These are phyloP conservation scores for Phytophthora gonapodyides DNA, from an alignment of 352 stramenopile genomes.

Conservation along the genomic window DNA sequence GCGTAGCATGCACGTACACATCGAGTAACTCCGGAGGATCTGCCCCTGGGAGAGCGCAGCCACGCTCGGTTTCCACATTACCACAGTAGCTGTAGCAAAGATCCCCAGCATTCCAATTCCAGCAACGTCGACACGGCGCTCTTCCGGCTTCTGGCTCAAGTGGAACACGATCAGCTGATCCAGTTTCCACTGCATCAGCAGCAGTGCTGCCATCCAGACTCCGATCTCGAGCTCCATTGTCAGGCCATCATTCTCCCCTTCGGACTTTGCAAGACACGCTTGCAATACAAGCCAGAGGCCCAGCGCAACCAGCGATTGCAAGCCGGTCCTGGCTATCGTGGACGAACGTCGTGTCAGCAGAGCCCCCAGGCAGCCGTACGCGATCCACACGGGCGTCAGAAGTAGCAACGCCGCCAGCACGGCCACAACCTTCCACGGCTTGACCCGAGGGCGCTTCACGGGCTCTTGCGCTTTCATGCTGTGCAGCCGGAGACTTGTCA, in stretches of 20 bases:
- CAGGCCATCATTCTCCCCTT: neutral
- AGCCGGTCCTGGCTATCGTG: constrained; percentile 24
- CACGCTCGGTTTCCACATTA: constrained; percentile 12
- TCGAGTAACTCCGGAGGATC: constrained; percentile 29
- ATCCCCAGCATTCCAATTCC: constrained; percentile 12
- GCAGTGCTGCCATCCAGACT: constrained; percentile 35
- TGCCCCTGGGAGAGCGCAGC: constrained; percentile 39
- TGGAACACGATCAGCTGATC: constrained; percentile 47
- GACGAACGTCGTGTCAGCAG: constrained; percentile 43
- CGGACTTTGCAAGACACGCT: constrained; percentile 12
- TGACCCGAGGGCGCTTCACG: constrained; percentile 28
- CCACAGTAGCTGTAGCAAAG: neutral
- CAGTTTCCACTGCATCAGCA: constrained; percentile 55
- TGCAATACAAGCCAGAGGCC: constrained; percentile 24
- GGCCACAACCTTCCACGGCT: constrained; percentile 23
- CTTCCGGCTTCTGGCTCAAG: constrained; percentile 33
- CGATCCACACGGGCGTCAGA: constrained; percentile 50
- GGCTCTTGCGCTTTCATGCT: constrained; percentile 17
- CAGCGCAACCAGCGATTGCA: constrained; percentile 32
- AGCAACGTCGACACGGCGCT: constrained; percentile 27
- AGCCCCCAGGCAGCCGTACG: constrained; percentile 47
- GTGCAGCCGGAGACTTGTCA: neutral
- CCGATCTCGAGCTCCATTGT: constrained; percentile 12
- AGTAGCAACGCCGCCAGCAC: constrained; percentile 35
- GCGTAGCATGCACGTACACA: constrained; percentile 33